Conservation (phyloP, 306 rosid genomes). For the Glycine latifolia region DNA sequence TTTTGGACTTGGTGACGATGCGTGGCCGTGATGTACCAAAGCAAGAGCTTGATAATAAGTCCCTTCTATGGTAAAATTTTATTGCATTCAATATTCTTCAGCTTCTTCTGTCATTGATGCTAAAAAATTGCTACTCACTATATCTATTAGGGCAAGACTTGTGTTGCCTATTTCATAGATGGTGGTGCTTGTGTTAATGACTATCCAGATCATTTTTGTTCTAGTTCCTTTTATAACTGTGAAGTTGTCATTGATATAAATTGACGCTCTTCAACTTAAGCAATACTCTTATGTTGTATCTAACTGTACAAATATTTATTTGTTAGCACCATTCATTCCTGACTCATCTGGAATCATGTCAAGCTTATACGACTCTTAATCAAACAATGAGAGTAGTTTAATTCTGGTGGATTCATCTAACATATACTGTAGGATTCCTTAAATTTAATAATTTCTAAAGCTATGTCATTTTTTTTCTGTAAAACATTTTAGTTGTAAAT, state of each 20-base stretch:
- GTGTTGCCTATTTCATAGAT: conserved; percentile 32
- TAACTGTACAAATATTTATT: conserved; percentile 9
- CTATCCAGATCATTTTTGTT: conserved; percentile 12
- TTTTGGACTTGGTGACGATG: conserved; percentile 98
- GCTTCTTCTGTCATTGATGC: conserved; percentile 18
- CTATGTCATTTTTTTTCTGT: conserved; percentile 1
- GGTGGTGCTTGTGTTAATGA: conserved; percentile 18
- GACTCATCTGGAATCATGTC: conserved; percentile 5
- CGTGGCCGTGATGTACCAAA: conserved; percentile 97
- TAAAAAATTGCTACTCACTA: background rate
- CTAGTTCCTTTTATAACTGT: conserved; percentile 22
- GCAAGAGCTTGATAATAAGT: conserved; percentile 95
- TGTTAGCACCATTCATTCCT: conserved; percentile 16
- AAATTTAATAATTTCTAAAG: conserved; percentile 23
- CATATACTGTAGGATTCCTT: conserved; percentile 9
- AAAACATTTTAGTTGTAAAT: conserved; percentile 21
- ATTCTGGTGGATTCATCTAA: conserved; percentile 40
- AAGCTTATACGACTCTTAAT: conserved; percentile 26
- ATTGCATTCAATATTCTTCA: conserved; percentile 19
- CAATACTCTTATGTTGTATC: conserved; percentile 9
- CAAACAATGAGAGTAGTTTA: conserved; percentile 26
- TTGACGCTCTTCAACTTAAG: conserved; percentile 31
- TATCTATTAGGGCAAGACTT: conserved; percentile 29
- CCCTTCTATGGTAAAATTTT: conserved; percentile 82
- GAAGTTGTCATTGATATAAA: conserved; percentile 27